Base-by-base conservation (phyloP, 78 protist genomes). In the Neovahlkampfia damariscottae region DNA sequence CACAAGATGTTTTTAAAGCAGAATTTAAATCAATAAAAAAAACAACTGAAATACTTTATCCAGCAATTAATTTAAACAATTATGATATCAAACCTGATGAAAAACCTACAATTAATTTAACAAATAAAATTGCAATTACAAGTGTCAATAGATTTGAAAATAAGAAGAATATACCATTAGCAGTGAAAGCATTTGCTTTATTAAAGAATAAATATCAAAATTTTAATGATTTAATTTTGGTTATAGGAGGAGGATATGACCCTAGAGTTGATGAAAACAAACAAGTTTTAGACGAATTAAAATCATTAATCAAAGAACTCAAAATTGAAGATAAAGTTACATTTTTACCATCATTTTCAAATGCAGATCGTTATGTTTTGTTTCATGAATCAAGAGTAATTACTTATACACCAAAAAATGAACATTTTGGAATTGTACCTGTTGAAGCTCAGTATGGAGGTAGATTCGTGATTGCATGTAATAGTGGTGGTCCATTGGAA, bases 341-440 rank as follows among this genome's bases (percentile, higher is more conserved):
- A 1, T 87, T 90, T 67, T 0, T 74, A n/a, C 72, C 74, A 1
- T 84, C 90, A 19, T 82, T 84, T 37, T 35, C 75, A 30, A 40
- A 82, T 30, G 31, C 35, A 10, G 76, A 80, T 19, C 72, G 80
- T 19, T 3, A 38, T 8, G 19, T 1, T 32, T 41, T 82, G 38
- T 40, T 81, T 8, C 40, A 37, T 2, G 5, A 2, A 40, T 59
- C 82, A n/a, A 3, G 10, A 31, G 1, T 1, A 40, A 77, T 96
- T 30, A 74, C 95, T 32, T 97, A 96, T 84, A 96, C 99, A 10
- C 99, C 99, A 0, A 28, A 82, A 4, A 38, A 30, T 38, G 99
- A 97, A 76, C 99, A 97, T 78, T 97, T 97, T 77, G 99, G 99
- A 34, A 97, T 97, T 66, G 94, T 91, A 2, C 99, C 99, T 5